A percentile compares a stretch with the other conserved stretches of the same genome.
These are phyloP conservation scores for Pterula multifida DNA, from an alignment of 1,284 basidiomycete genomes.

Conservation along the genomic window DNA sequence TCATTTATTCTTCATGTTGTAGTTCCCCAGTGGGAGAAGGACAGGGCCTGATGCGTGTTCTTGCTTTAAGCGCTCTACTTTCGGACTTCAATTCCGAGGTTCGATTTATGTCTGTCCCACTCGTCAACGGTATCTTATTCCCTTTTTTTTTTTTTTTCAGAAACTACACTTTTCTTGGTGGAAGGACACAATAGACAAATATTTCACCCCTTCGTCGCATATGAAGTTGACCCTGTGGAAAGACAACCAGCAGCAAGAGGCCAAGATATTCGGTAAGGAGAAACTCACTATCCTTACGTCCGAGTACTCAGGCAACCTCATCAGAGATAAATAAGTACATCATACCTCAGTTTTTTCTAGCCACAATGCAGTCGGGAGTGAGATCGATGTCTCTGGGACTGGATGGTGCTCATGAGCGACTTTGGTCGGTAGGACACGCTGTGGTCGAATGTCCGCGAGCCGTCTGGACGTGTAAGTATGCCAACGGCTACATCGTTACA, in stretches of 20 bases:
- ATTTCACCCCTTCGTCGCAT: constrained; percentile 50
- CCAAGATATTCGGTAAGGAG: constrained; percentile 65
- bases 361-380: constrained; percentile 70
- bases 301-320: not conserved
- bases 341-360: constrained; percentile 70
- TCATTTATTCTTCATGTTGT: constrained; percentile 14
- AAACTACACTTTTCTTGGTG: constrained; percentile 55
- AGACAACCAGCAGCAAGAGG: constrained; percentile 61
- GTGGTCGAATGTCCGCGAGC: constrained; percentile 58
- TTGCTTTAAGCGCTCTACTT: constrained; percentile 55
- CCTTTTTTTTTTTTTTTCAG: constrained; percentile 18
- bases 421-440: constrained; percentile 32
- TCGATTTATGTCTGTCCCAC: constrained; percentile 13
- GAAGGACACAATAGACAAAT: constrained; percentile 47
- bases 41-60: constrained; percentile 44
- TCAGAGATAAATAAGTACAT: constrained; percentile 65
- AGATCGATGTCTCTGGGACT: constrained; percentile 62
- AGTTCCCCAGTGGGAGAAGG: constrained; percentile 30
- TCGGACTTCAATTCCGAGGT: constrained; percentile 38
- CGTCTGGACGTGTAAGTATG: constrained; percentile 66
- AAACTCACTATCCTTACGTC: constrained; percentile 10
- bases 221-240: constrained; percentile 75
- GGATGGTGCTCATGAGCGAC: constrained; percentile 58
- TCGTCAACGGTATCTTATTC: constrained; percentile 6
- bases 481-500: constrained; percentile 61